Evolutionary conservation across 2,329 filamentous ascomycete genomes (phyloP), one percentile per base, ranked within the genome.

Genomic region (Beauveria sp.): DNA sequence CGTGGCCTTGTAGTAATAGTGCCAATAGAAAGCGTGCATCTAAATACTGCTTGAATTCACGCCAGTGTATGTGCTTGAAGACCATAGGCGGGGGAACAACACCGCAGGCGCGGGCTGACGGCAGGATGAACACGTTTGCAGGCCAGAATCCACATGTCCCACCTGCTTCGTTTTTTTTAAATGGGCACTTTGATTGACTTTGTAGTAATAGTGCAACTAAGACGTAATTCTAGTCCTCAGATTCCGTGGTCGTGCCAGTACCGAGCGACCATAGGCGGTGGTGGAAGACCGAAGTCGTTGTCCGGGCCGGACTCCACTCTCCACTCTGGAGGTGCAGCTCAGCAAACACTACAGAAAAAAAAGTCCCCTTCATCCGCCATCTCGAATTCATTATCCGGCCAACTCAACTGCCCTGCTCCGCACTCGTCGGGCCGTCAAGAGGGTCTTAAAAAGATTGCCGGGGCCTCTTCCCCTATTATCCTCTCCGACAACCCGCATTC

Each of bases 321-420:
- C 49, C 57, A 60, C 40, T 22, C 47, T 34, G n/a, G 47, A 30
- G 0, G 12, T 34, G 30, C 8, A 24, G 20, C 22, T 10, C 24
- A 45, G 16, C 45, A 51, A 52, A 59, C 28, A 14, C 26, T 22
- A 22, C 20, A 18, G 22, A 43, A 46, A 60, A 58, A 60, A 53
- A 60, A 52, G 38, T 60, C 49, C 57, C 40, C 46, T 59, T 60
- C 49, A 45, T 38, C 57, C 57, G 40, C 18, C 22, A 51, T 38
- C 57, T 45, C 26, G 9, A 53, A 18, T 45, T 1, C 14, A 20
- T 20, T 51, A 46, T 4, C 49, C 47, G 47, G 24, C 56, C 22
- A n/a, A 49, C n/a, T 45, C 34, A 28, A 7, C 22, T 12, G 24
- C 30, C 24, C 12, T 47, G 47, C 46, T 52, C 28, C 18, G 49